Percentiles rank a stretch among this genome's conserved stretches.
phyloP scores from a whole-genome alignment of 2,329 filamentous ascomycete species.

The Colletotrichum higginsianum region DNA sequence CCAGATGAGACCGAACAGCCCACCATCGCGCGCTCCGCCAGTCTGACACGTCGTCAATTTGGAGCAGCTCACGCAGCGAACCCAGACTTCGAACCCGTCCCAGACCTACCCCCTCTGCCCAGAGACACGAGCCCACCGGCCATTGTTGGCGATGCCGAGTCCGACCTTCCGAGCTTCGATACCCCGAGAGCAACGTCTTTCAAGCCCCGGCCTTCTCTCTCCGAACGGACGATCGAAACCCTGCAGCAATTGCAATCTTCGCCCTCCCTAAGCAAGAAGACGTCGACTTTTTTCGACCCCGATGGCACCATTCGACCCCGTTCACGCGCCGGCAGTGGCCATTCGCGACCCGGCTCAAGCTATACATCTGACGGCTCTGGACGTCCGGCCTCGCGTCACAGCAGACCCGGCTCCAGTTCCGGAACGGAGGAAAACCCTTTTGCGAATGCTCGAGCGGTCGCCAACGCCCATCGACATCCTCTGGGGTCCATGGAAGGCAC shows the following conservation, averaged over 20 bases:
- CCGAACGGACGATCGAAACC: constrained; percentile 89
- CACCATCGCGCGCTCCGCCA: constrained; percentile 47
- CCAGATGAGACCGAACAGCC: constrained; percentile 45
- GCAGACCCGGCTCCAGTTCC: constrained; percentile 69
- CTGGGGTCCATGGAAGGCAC: constrained; percentile 61
- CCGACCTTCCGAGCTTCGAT: constrained; percentile 32
- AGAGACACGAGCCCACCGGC: constrained; percentile 16
- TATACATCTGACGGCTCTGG: constrained; percentile 74
- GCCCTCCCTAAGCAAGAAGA: constrained; percentile 76
- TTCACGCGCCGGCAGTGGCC: constrained; percentile 62
- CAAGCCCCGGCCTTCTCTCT: constrained; percentile 72
- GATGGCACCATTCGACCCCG: constrained; percentile 72
- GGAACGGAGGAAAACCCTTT: constrained; percentile 60
- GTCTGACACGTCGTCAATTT: constrained; percentile 51
- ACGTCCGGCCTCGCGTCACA: constrained; percentile 64
- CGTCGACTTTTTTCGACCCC: constrained; percentile 80
- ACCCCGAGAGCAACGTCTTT: constrained; percentile 38
- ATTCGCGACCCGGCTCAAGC: constrained; percentile 70
- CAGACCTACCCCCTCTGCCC: constrained; percentile 24
- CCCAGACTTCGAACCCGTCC: constrained; percentile 26
- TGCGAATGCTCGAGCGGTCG: constrained; percentile 60
- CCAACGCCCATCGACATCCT: constrained; percentile 60
- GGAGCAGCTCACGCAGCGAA: constrained; percentile 38
- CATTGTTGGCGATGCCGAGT: constrained; percentile 42
- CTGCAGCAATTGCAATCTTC: constrained; percentile 84